phyloP scores from a whole-genome alignment of 441 rosid species.

The Euphorbia schlechtendalii region DNA sequence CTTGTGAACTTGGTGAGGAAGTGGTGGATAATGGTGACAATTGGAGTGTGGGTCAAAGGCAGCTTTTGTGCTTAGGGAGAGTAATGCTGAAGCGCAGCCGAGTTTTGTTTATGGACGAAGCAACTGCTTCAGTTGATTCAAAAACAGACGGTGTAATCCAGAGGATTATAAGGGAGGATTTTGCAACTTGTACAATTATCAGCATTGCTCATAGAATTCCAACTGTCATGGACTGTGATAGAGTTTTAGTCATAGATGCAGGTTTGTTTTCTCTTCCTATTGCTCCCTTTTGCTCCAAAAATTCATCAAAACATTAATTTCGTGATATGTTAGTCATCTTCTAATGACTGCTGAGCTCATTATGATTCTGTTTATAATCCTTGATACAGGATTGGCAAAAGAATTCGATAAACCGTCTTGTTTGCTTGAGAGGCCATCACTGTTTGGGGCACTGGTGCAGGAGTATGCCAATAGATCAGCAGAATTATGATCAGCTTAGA shows the following conservation, averaged over 20 bases:
- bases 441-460: slow-evolving; percentile 83
- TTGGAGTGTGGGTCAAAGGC: slow-evolving; percentile 98
- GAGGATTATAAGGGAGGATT: slow-evolving; percentile 80
- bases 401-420: slow-evolving; percentile 73
- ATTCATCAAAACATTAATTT: neutral
- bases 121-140: slow-evolving; percentile 93
- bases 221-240: slow-evolving; percentile 92
- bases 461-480: slow-evolving; percentile 85
- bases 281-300: neutral
- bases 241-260: slow-evolving; percentile 84
- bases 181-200: slow-evolving; percentile 68
- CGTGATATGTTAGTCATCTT: neutral
- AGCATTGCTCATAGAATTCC: slow-evolving; percentile 98
- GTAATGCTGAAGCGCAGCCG: slow-evolving; percentile 77
- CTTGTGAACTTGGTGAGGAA: slow-evolving; percentile 18
- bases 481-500: slow-evolving; percentile 29
- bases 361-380: neutral
- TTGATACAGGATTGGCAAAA: slow-evolving; percentile 50
- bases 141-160: slow-evolving; percentile 88
- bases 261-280: slow-evolving; percentile 29
- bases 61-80: slow-evolving; percentile 81
- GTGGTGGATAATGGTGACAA: slow-evolving; percentile 89
- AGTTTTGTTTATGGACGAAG: slow-evolving; percentile 83
- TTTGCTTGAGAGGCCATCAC: slow-evolving; percentile 59
- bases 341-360: neutral